A percentile compares a stretch with the other conserved stretches of the same genome.
Evolutionary conservation across 495 filamentous ascomycete species (phyloP).

Genomic region (Clavariopsis aquatica): DNA sequence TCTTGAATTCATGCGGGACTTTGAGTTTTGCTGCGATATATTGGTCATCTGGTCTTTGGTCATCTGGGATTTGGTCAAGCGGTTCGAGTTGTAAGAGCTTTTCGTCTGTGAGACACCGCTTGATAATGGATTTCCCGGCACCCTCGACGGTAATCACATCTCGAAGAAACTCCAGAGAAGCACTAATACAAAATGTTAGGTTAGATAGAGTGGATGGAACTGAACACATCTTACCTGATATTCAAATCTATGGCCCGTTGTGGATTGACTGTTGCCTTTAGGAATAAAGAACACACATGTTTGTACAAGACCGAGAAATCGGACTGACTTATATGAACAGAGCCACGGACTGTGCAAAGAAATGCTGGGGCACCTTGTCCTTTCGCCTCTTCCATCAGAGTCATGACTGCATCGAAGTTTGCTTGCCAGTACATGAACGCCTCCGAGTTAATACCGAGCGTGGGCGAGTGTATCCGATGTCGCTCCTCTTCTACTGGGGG

Average conservation of each 20-base stretch:
- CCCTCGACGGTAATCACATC: conserved; percentile 43
- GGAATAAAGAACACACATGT: conserved; percentile 53
- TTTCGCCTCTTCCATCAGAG: conserved; percentile 54
- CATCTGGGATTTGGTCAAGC: conserved; percentile 45
- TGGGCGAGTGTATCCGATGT: conserved; percentile 51
- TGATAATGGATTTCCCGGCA: conserved; percentile 42
- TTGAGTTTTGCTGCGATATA: conserved; percentile 52
- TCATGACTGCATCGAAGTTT: conserved; percentile 55
- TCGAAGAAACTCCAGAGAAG: conserved; percentile 54
- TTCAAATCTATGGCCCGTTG: conserved; percentile 59
- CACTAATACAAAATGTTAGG: conserved; percentile 33
- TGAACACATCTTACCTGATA: conserved; percentile 42
- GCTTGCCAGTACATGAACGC: conserved; percentile 64
- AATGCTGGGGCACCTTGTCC: conserved; percentile 52
- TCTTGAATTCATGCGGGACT: conserved; percentile 52
- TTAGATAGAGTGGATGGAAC: background rate
- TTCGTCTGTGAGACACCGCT: conserved; percentile 49
- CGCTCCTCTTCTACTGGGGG: conserved; percentile 40
- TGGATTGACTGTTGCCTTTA: conserved; percentile 61
- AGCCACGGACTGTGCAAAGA: conserved; percentile 62
- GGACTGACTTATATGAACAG: conserved; percentile 58
- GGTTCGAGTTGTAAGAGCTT: conserved; percentile 44
- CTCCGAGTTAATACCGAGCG: conserved; percentile 61
- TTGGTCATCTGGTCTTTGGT: conserved; percentile 51
- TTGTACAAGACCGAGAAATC: conserved; percentile 65